These are phyloP conservation scores for Suhomyces atakaporum DNA, from an alignment of 1,139 yeast genomes.

Conservation along the genomic window DNA sequence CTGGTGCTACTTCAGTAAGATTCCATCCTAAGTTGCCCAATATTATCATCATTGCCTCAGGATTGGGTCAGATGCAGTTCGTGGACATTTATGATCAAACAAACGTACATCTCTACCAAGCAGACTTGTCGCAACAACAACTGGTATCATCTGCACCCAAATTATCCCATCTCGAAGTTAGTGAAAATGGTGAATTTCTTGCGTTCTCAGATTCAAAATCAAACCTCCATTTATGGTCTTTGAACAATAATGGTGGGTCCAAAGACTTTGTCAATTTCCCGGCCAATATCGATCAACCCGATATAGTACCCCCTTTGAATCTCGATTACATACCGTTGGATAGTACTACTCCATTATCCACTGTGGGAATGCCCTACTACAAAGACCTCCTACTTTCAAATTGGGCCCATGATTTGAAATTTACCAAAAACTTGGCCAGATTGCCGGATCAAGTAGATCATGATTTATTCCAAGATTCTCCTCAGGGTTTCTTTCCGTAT, in stretches of 20 bases:
- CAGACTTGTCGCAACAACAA: conserved; percentile 49
- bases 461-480: conserved; percentile 25
- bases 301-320: conserved; percentile 27
- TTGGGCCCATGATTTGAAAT: conserved; percentile 67
- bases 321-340: conserved; percentile 36
- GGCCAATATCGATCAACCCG: conserved; percentile 53
- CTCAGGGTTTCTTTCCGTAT: conserved; percentile 42
- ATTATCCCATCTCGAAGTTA: conserved; percentile 61
- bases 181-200: conserved; percentile 80
- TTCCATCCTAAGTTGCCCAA: conserved; percentile 88
- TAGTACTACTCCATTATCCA: conserved; percentile 55
- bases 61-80: conserved; percentile 80
- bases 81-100: conserved; percentile 81
- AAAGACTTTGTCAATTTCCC: conserved; percentile 50
- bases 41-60: conserved; percentile 72
- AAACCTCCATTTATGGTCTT: conserved; percentile 75
- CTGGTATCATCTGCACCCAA: conserved; percentile 7
- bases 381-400: conserved; percentile 76
- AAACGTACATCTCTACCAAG: conserved; percentile 60
- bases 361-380: conserved; percentile 87
- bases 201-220: conserved; percentile 69
- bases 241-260: conserved; percentile 32
- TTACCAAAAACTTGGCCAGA: conserved; percentile 54
- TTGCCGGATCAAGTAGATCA: conserved; percentile 36
- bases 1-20: conserved; percentile 84